Evolutionary conservation across 2,329 filamentous ascomycete species (phyloP).

Genomic region (Scytalidium lignicola): DNA sequence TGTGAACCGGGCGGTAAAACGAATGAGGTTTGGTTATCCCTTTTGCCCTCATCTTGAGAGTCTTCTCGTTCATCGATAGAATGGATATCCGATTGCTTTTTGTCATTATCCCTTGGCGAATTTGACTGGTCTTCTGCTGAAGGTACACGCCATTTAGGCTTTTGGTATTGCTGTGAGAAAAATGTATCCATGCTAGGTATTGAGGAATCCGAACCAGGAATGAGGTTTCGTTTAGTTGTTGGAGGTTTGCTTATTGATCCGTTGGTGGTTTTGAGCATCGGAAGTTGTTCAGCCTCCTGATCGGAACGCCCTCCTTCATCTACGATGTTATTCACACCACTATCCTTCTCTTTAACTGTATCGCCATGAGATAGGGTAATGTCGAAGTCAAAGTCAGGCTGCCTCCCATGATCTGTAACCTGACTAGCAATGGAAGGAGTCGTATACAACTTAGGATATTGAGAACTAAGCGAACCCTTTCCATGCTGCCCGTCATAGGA

Average conservation of each 20-base stretch:
- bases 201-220: slow-evolving; percentile 8
- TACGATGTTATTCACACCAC: slow-evolving; percentile 3
- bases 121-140: slow-evolving; percentile 1
- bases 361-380: slow-evolving; percentile 10
- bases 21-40: slow-evolving; percentile 18
- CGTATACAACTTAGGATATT: slow-evolving; percentile 27
- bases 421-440: slow-evolving; percentile 35
- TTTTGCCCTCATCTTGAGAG: neutral
- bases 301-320: slow-evolving; percentile 2
- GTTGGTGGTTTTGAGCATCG: neutral
- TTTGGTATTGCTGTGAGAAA: slow-evolving; percentile 21
- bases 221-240: slow-evolving; percentile 1
- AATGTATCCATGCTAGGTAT: slow-evolving; percentile 19
- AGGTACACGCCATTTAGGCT: slow-evolving; percentile 4
- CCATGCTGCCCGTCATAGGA: slow-evolving; percentile 12
- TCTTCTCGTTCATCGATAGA: neutral
- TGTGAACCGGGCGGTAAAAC: slow-evolving; percentile 32
- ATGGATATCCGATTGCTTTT: neutral
- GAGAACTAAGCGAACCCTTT: slow-evolving; percentile 9
- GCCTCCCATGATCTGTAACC: slow-evolving; percentile 42
- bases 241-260: neutral
- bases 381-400: slow-evolving; percentile 40
- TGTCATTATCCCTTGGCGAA: slow-evolving; percentile 1
- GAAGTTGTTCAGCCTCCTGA: neutral
- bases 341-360: slow-evolving; percentile 3